phyloP scores from a whole-genome alignment of 208 protist species.

The Wallacemonas collosoma region DNA sequence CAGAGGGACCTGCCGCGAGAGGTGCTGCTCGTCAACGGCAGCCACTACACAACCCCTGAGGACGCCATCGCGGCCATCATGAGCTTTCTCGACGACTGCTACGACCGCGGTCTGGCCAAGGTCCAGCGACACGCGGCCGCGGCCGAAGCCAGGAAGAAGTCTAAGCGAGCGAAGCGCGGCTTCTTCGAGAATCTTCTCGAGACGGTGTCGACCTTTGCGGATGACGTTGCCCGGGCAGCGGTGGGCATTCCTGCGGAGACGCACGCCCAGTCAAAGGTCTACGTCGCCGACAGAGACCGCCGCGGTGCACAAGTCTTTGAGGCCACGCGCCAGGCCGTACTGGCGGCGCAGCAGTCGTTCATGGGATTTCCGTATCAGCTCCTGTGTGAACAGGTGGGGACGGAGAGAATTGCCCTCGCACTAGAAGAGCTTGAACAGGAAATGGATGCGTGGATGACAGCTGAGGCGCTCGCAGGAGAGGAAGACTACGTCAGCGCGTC shows the following conservation, averaged over 20 bases:
- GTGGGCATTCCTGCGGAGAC: constrained; percentile 24
- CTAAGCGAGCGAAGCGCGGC: background rate
- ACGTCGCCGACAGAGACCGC: constrained; percentile 31
- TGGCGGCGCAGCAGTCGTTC: constrained; percentile 71
- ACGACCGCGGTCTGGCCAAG: constrained; percentile 27
- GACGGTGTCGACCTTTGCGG: constrained; percentile 37
- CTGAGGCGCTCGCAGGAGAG: background rate
- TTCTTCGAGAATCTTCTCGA: constrained; percentile 28
- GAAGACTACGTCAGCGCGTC: background rate
- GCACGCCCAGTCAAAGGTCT: constrained; percentile 26
- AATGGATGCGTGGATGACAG: constrained; percentile 19
- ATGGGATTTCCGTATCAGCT: constrained; percentile 70
- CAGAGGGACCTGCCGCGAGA: constrained; percentile 55
- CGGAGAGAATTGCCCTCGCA: constrained; percentile 37
- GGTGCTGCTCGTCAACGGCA: constrained; percentile 49
- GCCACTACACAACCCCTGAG: constrained; percentile 30
- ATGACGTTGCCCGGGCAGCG: constrained; percentile 33
- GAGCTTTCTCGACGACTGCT: constrained; percentile 61
- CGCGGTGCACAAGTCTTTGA: constrained; percentile 43
- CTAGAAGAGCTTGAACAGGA: constrained; percentile 36
- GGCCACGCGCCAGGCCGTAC: constrained; percentile 51
- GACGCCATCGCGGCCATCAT: constrained; percentile 48
- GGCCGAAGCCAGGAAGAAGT: constrained; percentile 6
- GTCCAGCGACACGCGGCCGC: constrained; percentile 22
- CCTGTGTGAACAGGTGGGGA: constrained; percentile 62